These are phyloP conservation scores for Entonaema liquescens DNA, from an alignment of 495 filamentous ascomycete species.

Conservation along the genomic window DNA sequence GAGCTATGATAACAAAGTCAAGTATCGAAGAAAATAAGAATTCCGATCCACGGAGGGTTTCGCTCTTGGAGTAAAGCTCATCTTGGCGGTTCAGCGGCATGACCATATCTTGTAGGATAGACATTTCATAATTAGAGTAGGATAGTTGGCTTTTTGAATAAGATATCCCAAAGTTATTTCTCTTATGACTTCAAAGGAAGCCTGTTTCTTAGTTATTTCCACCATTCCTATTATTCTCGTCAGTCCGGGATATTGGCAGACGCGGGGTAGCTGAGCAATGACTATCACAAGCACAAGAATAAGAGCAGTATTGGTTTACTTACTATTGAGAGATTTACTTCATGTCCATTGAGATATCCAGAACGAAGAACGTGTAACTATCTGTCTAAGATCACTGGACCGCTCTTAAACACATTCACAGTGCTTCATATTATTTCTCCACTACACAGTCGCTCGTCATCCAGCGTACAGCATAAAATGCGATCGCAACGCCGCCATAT, in stretches of 20 bases:
- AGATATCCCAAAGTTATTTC: not conserved
- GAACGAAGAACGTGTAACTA: no score
- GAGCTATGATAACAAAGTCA: conserved; percentile 22
- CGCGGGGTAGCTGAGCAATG: no score
- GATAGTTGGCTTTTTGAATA: not conserved
- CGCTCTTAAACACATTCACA: not conserved
- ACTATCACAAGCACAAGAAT: no score
- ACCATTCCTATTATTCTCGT: no score
- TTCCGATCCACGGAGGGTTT: not conserved
- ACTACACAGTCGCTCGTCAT: no score
- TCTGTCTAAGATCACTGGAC: not conserved
- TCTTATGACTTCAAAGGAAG: no score
- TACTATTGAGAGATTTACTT: no score
- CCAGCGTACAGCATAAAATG: not conserved
- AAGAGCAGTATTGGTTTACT: no score
- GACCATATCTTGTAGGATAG: not conserved
- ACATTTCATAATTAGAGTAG: not conserved
- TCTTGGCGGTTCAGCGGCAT: not conserved
- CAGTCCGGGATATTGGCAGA: no score
- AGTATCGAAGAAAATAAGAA: not conserved
- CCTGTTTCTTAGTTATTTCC: no score
- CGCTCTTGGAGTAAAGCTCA: not conserved
- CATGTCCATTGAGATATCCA: no score
- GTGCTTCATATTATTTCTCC: not conserved
- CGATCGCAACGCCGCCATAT: not conserved